Evolutionary conservation across 805 yeast genomes (phyloP).

Genomic region (Candida broadrunensis): DNA sequence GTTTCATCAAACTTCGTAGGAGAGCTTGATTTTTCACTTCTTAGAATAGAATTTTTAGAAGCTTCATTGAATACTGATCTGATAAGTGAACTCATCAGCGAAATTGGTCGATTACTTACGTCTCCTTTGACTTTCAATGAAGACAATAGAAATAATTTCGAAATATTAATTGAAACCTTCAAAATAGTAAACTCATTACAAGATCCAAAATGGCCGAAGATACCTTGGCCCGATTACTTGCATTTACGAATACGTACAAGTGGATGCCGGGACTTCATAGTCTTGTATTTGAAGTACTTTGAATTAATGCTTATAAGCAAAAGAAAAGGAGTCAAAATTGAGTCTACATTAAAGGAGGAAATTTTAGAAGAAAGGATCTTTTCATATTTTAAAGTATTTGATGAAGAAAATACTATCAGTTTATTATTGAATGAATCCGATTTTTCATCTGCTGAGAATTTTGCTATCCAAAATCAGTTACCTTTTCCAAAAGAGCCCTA

Average conservation of each 20-base stretch:
- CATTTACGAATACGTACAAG: constrained; percentile 19
- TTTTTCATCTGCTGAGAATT: constrained; percentile 32
- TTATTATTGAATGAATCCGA: constrained; percentile 22
- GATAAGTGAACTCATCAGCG: constrained; percentile 23
- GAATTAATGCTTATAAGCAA: constrained; percentile 20
- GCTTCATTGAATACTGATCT: constrained; percentile 14
- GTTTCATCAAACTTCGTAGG: constrained; percentile 16
- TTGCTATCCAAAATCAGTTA: constrained; percentile 17
- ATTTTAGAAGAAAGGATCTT: neutral
- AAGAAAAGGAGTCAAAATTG: neutral
- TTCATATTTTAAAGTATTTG: constrained; percentile 1
- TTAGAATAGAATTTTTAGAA: constrained; percentile 36
- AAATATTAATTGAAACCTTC: constrained; percentile 24
- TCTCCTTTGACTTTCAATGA: constrained; percentile 12
- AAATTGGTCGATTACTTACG: constrained; percentile 18
- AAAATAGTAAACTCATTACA: constrained; percentile 24
- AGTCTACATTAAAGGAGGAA: neutral
- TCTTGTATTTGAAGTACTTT: constrained; percentile 28
- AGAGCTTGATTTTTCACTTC: constrained; percentile 20
- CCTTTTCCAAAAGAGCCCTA: constrained; percentile 19
- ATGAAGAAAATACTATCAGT: constrained; percentile 3
- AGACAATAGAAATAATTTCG: constrained; percentile 18
- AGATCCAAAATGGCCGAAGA: constrained; percentile 33
- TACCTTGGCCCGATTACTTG: constrained; percentile 36
- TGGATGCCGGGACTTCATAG: constrained; percentile 25